Evolutionary conservation across 495 filamentous ascomycete genomes (phyloP), one percentile per base, ranked within the genome.

Genomic region (Neurospora sp.): DNA sequence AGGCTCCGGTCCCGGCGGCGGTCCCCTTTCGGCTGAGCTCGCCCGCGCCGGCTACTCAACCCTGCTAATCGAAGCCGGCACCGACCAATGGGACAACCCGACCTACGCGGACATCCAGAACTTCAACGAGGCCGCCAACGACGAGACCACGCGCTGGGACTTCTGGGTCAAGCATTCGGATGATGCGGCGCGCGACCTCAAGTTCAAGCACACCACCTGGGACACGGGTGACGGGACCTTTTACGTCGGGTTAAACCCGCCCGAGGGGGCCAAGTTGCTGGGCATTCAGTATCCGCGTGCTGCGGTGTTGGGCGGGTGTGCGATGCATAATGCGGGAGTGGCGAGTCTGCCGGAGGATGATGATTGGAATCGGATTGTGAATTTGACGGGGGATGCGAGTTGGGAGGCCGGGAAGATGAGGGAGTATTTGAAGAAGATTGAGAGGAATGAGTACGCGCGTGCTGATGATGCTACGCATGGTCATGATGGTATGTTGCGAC

Each of bases 1-100:
- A 0, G 90, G 90, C 41, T 87, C 85, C 42, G 90, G 90, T 22
- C 87, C 90, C 4, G 90, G 90, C 20, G 90, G 90, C 10, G 89
- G 88, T 6, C 88, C 89, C 9, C 77, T 92, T 4, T 89, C 90
- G 0, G 85, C 86, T 10, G 85, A 88, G 16, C 86, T 91, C 12
- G 90, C 89, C 3, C 79, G 86, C 35, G 88, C 87, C 35, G 89
- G 88, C 14, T 86, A 87, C 74, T 87, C 83, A 45, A 87, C 87
- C 1, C 83, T 91, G 5, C 79, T 92, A 10, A 82, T 92, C 53
- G 90, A 92, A 75, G 88, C 90, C 1, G 90, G 90, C 27, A 84
- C 86, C 69, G 89, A 92, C 74, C 83, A 89, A 68, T 87, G 86
- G 5, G 78, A 83, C 69, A 84, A 85, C 71, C 83, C 82, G 70